Conservation (phyloP, 2,329 filamentous ascomycete species). For the Fusarium sp. region DNA sequence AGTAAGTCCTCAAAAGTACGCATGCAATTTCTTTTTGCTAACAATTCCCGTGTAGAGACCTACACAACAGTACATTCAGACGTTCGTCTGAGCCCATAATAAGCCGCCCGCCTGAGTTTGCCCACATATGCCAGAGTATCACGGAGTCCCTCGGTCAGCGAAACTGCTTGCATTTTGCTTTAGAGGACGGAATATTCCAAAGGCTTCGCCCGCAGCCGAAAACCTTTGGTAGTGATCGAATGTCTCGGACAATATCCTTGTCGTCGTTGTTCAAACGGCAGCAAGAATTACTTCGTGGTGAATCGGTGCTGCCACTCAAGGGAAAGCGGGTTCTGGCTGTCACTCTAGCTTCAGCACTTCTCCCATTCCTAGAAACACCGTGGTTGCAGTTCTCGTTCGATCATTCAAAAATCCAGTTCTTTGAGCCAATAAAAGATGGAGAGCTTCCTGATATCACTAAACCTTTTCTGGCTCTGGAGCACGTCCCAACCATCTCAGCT, state of each 20-base stretch:
- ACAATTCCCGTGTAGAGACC: neutral
- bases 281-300: neutral
- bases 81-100: neutral
- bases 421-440: neutral
- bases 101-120: neutral
- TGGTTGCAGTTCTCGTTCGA: neutral
- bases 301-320: constrained; percentile 1
- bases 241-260: neutral
- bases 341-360: neutral
- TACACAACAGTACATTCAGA: neutral
- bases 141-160: neutral
- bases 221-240: neutral
- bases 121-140: neutral
- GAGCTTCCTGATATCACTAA: constrained; percentile 3
- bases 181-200: neutral
- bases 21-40: too few species aligned
- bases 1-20: neutral
- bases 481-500: neutral
- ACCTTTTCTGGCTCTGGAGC: neutral
- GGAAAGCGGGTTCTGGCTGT: neutral
- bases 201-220: neutral
- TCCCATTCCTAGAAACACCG: neutral
- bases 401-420: constrained; percentile 5
- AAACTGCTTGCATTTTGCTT: neutral
- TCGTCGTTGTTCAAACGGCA: neutral